phyloP scores from a whole-genome alignment of 306 rosid species.

The Coriaria nepalensis region DNA sequence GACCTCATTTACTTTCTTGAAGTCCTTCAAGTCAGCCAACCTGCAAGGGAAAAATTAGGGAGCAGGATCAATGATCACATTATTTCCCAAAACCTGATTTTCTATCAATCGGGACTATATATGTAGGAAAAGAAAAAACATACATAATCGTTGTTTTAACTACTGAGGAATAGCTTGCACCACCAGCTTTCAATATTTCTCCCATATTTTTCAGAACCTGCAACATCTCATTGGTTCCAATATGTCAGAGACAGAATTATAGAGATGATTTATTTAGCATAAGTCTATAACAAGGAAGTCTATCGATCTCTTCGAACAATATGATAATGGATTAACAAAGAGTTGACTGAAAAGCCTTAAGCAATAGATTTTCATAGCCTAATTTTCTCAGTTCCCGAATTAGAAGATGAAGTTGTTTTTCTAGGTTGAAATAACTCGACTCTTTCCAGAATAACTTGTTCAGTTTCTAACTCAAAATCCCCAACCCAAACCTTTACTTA shows the following conservation, averaged over 20 bases:
- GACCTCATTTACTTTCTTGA: constrained; percentile 68
- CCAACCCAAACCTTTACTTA: too few species aligned
- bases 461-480: too few species aligned
- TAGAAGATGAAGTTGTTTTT: too few species aligned
- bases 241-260: neutral
- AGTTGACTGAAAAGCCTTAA: too few species aligned
- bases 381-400: too few species aligned
- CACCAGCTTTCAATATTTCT: constrained; percentile 80
- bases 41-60: constrained; percentile 29
- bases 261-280: too few species aligned
- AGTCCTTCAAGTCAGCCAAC: constrained; percentile 91
- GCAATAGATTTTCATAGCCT: too few species aligned
- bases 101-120: neutral
- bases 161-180: constrained; percentile 63
- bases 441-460: too few species aligned
- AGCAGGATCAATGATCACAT: constrained; percentile 1
- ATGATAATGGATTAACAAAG: neutral
- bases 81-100: constrained; percentile 3
- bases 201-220: constrained; percentile 89
- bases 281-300: neutral
- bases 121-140: constrained; percentile 5
- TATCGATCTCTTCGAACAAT: neutral
- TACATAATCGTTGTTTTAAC: constrained; percentile 94
- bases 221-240: constrained; percentile 1
- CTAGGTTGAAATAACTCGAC: too few species aligned